Conservation (phyloP, 768 basidiomycete genomes). For the Aureoboletus auriporus region DNA sequence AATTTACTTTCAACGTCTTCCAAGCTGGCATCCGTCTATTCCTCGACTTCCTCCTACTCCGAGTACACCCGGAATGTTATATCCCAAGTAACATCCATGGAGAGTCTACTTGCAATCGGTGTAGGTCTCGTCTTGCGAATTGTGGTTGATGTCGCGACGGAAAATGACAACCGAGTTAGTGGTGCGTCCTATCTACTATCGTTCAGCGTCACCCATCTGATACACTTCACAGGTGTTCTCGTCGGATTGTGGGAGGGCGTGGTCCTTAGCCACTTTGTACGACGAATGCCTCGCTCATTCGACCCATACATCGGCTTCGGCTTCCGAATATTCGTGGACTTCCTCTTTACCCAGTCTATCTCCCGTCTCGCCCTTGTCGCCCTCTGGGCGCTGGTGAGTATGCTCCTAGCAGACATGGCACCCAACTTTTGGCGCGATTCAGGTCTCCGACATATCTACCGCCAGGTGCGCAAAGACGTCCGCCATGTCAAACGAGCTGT, state of each 20-base stretch:
- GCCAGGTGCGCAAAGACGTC: conserved; percentile 33
- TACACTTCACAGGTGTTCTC: conserved; percentile 47
- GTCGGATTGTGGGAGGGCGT: conserved; percentile 80
- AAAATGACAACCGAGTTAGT: conserved; percentile 28
- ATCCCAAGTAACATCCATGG: conserved; percentile 45
- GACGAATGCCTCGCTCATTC: conserved; percentile 57
- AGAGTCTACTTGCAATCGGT: conserved; percentile 64
- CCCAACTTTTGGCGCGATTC: conserved; percentile 44
- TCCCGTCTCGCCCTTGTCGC: conserved; percentile 43
- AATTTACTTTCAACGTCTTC: conserved; percentile 2
- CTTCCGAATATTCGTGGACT: conserved; percentile 70
- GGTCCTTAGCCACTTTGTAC: conserved; percentile 67
- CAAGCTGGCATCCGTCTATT: conserved; percentile 29
- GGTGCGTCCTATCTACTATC: conserved; percentile 18
- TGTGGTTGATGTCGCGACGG: conserved; percentile 48
- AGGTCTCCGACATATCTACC: conserved; percentile 35
- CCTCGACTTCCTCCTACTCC: conserved; percentile 23
- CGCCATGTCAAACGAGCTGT: conserved; percentile 29
- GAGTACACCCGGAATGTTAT: conserved; percentile 25
- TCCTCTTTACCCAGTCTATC: conserved; percentile 57
- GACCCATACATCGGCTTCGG: conserved; percentile 69
- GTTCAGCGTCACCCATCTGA: not conserved
- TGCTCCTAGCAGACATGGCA: conserved; percentile 50
- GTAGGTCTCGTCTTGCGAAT: conserved; percentile 64
- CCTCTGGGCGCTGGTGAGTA: conserved; percentile 50